Base-by-base conservation (phyloP, 257 asterid genomes). In the Nicotiana benthamiana region DNA sequence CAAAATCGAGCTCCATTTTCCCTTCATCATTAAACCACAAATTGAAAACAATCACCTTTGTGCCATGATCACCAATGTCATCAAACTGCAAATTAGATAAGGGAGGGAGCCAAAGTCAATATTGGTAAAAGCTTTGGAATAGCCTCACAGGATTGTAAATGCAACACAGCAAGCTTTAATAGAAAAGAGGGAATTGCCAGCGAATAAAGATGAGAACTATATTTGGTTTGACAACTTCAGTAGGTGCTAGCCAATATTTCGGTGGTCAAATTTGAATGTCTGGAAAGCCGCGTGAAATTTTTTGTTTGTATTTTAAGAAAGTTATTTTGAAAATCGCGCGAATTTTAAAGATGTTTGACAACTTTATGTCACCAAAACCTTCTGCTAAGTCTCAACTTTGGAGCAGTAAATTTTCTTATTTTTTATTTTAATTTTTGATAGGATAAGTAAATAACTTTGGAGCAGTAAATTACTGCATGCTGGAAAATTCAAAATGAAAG, bases 11-110 rank as follows among this genome's bases (percentile, higher is more conserved):
- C 95, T 95, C 99, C 88, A 86, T 57, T 70, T 83, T 81, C 17
- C 95, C 94, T 46, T 91, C 97, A 87, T 91, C 90, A 26, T 83
- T 88, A 81, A 79, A 90, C 99, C 99, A 95, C 87, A 95, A 85
- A 87, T 93, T 95, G 81, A 90, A 93, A 75, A 95, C 75, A 72
- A 93, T 86, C 60, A 92, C 85, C 88, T 86, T 92, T 75, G 99
- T 92, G 66, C 99, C 99, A 87, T 92, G 98, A 79, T 86, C 80
- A 34, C 98, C 97, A 27, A 95, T 82, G 70, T 89, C 93, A 80
- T 91, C 97, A 87, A 88, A 93, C 99, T 95, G 88, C 56, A 59
- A 46, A 72, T 46, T 15, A 72, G 30, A 24, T 48, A 24, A 22
- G 40, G 16, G 40, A 22, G 16, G 78, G 36, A 22, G 7, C 60